A percentile compares a stretch with the other conserved stretches of the same genome.
These are phyloP conservation scores for Hypoxylon sp. DNA, from an alignment of 2,329 filamentous ascomycete species.

Conservation along the genomic window DNA sequence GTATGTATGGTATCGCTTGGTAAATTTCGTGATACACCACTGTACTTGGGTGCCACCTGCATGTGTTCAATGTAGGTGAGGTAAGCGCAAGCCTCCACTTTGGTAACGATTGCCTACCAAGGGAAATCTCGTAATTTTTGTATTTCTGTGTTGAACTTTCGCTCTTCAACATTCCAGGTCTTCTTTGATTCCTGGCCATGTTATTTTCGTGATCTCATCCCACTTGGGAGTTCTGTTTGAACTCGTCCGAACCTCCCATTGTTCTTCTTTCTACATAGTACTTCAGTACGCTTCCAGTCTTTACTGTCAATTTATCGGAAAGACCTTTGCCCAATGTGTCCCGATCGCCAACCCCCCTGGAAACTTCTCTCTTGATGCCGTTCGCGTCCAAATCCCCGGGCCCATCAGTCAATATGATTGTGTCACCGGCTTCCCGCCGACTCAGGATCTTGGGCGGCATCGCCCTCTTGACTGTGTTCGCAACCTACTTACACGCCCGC, in stretches of 20 bases:
- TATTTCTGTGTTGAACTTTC: conserved; percentile 7
- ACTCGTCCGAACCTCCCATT: conserved; percentile 9
- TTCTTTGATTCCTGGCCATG: conserved; percentile 31
- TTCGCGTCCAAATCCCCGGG: background rate
- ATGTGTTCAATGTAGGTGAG: conserved; percentile 20
- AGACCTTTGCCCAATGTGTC: conserved; percentile 27
- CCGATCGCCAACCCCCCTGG: conserved; percentile 10
- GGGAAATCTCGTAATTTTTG: conserved; percentile 12
- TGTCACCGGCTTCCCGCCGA: conserved; percentile 50
- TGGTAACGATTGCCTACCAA: conserved; percentile 11
- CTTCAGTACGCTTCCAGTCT: conserved; percentile 7
- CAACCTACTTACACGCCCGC: conserved; percentile 47
- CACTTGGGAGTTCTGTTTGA: conserved; percentile 26
- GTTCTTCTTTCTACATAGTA: conserved; percentile 2
- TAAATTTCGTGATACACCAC: conserved; percentile 12
- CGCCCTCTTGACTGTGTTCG: conserved; percentile 44
- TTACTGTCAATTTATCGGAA: background rate
- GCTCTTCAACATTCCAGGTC: conserved; percentile 6
- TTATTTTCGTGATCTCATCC: conserved; percentile 23
- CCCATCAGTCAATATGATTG: conserved; percentile 46
- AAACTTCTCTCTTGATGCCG: conserved; percentile 29
- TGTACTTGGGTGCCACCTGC: conserved; percentile 1
- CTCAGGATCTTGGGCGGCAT: conserved; percentile 49
- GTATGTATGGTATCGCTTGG: conserved; percentile 21
- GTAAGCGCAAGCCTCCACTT: conserved; percentile 32